Base-by-base conservation (phyloP, 805 yeast genomes). In the Barnettozyma sp. region DNA sequence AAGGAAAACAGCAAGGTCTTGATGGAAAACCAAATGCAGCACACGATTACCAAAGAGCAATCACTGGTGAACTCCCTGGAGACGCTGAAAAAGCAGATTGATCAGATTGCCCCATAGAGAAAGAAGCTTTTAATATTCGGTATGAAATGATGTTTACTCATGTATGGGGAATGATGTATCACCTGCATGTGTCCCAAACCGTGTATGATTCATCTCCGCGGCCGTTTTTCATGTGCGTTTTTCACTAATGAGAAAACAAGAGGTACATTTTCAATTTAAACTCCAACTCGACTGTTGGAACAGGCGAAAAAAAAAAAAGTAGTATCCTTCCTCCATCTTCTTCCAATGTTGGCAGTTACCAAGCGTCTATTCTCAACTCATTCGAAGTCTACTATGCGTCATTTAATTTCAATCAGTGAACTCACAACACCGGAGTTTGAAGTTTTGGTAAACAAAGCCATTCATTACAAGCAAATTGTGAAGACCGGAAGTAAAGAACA, bases 371-470 rank as follows among this genome's bases (percentile, higher is more conserved):
- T 48, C 19, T 39, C 48, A 18, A 35, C 45, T 12, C 27, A 49
- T 14, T 21, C 36, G 6, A 16, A 32, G 2, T 11, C 36, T 17
- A 29, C 21, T 6, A 18, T 49, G 20, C 68, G 94, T 58, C 97
- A 90, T 58, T 68, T 92, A 54, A 71, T 84, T 16, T 82, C 85
- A 19, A 92, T 87, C 49, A 74, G 82, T 17, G 94, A 87, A 51
- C 69, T 92, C 39, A 57, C 83, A 7, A 71, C 79, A 35, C 61
- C 69, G 16, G 98, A 92, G 59, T 77, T 92, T 42, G 57, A 68
- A 22, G 63, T 74, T 7, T 68, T 92, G 35, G 88, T 92, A 6
- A 60, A 69, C 38, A 78, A 85, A 54, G 97, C 96, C 3, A 69
- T 70, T 34, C 46, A 66, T 38, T 84, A 72, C 62, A 90, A 92